phyloP scores from a whole-genome alignment of 352 stramenopile genomes.

The Phytophthora sp. region DNA sequence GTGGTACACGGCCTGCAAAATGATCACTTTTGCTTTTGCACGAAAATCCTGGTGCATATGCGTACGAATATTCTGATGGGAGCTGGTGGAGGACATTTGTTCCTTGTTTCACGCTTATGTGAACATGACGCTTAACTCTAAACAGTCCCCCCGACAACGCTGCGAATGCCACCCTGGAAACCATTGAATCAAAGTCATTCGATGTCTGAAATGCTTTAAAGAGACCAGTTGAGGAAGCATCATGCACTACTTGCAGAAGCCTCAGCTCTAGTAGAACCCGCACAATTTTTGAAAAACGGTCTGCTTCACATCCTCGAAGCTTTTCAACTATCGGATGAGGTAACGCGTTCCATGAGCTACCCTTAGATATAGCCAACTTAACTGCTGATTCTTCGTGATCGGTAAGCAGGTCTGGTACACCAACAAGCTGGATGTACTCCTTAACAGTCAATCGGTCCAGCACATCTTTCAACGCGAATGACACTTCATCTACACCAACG shows the following conservation, averaged over 20 bases:
- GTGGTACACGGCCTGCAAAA: slow-evolving; percentile 56
- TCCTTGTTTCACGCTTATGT: slow-evolving; percentile 64
- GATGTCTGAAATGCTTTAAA: slow-evolving; percentile 62
- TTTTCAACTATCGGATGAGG: slow-evolving; percentile 51
- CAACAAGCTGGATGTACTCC: slow-evolving; percentile 80
- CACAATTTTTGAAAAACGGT: slow-evolving; percentile 74
- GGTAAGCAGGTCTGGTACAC: slow-evolving; percentile 64
- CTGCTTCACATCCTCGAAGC: slow-evolving; percentile 68
- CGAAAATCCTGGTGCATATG: slow-evolving; percentile 68
- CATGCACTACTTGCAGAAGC: slow-evolving; percentile 59
- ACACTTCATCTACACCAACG: slow-evolving; percentile 20
- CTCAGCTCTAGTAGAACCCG: slow-evolving; percentile 74
- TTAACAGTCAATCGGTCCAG: slow-evolving; percentile 66
- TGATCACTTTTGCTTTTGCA: slow-evolving; percentile 58
- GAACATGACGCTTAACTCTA: slow-evolving; percentile 48
- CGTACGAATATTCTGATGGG: slow-evolving; percentile 61
- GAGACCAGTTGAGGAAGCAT: slow-evolving; percentile 64
- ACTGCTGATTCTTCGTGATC: slow-evolving; percentile 70
- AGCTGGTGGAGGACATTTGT: slow-evolving; percentile 57
- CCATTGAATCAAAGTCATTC: slow-evolving; percentile 74
- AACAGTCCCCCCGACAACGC: slow-evolving; percentile 77
- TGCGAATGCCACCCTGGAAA: slow-evolving; percentile 78
- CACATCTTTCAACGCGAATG: slow-evolving; percentile 76
- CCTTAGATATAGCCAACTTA: slow-evolving; percentile 42
- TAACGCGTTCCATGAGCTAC: slow-evolving; percentile 57